Percentiles rank a stretch among this genome's conserved stretches.
Conservation (phyloP, 768 basidiomycete species). For the Lactarius akahatsu region DNA sequence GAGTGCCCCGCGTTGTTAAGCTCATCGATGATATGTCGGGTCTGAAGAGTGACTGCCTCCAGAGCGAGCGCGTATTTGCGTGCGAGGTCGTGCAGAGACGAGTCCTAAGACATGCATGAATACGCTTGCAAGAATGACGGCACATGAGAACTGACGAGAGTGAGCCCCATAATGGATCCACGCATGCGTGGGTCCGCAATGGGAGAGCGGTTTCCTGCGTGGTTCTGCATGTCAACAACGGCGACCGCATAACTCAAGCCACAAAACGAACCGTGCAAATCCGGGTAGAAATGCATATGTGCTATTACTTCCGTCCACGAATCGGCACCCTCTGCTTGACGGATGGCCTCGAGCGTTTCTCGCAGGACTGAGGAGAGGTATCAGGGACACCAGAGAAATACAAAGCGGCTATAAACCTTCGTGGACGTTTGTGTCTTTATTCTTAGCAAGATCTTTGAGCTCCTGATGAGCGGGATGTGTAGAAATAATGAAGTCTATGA, state of each 20-base stretch:
- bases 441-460: slow-evolving; percentile 62
- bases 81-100: slow-evolving; percentile 76
- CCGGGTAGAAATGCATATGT: slow-evolving; percentile 92
- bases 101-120: slow-evolving; percentile 47
- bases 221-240: slow-evolving; percentile 1
- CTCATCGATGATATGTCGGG: slow-evolving; percentile 87
- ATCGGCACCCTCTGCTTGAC: slow-evolving; percentile 50
- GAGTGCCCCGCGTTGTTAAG: slow-evolving; percentile 86
- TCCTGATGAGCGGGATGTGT: slow-evolving; percentile 84
- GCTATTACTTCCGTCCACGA: slow-evolving; percentile 83
- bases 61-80: slow-evolving; percentile 88
- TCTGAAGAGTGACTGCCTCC: slow-evolving; percentile 92
- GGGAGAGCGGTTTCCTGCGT: slow-evolving; percentile 88
- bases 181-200: slow-evolving; percentile 95
- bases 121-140: not conserved
- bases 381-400: not conserved
- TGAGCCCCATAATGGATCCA: slow-evolving; percentile 85
- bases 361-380: slow-evolving; percentile 55
- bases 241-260: not conserved
- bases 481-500: slow-evolving; percentile 92
- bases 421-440: slow-evolving; percentile 59
- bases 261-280: slow-evolving; percentile 70
- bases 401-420: slow-evolving; percentile 41
- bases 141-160: slow-evolving; percentile 50
- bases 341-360: slow-evolving; percentile 67